These are phyloP conservation scores for Xerocomus nothofagi DNA, from an alignment of 1,284 basidiomycete genomes.

Conservation along the genomic window DNA sequence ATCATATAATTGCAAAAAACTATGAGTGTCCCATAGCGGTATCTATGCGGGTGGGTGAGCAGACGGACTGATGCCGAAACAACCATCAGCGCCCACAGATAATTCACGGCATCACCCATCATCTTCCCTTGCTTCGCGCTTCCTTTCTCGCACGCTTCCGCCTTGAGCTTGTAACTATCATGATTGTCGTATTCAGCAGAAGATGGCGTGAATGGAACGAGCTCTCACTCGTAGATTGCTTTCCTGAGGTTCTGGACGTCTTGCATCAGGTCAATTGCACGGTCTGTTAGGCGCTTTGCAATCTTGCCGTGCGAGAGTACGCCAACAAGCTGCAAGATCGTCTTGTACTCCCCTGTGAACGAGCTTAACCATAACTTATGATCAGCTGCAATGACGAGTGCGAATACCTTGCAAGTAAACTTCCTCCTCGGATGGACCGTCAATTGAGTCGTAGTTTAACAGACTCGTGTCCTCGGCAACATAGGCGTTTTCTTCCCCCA, in stretches of 20 bases:
- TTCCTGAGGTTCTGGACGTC: slow-evolving; percentile 94
- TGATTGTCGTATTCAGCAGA: slow-evolving; percentile 7
- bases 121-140: slow-evolving; percentile 76
- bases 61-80: slow-evolving; percentile 1
- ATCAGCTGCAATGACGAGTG: not conserved
- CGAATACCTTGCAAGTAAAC: slow-evolving; percentile 78
- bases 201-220: not conserved
- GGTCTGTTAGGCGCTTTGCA: slow-evolving; percentile 92
- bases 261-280: slow-evolving; percentile 87
- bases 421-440: slow-evolving; percentile 81
- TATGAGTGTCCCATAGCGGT: slow-evolving; percentile 90
- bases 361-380: slow-evolving; percentile 2
- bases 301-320: slow-evolving; percentile 86
- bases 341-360: slow-evolving; percentile 90
- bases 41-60: slow-evolving; percentile 40
- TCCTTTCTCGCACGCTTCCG: slow-evolving; percentile 78
- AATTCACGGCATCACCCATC: slow-evolving; percentile 78
- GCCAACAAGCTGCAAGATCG: slow-evolving; percentile 90
- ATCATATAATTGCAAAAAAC: slow-evolving; percentile 96
- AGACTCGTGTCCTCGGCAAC: slow-evolving; percentile 43
- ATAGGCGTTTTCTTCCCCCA: slow-evolving; percentile 42
- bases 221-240: slow-evolving; percentile 83
- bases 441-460: slow-evolving; percentile 62
- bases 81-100: slow-evolving; percentile 55
- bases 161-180: slow-evolving; percentile 85